These are phyloP conservation scores for Dichotomocladium elegans DNA, from an alignment of 371 early-diverging fungal species.

Conservation along the genomic window DNA sequence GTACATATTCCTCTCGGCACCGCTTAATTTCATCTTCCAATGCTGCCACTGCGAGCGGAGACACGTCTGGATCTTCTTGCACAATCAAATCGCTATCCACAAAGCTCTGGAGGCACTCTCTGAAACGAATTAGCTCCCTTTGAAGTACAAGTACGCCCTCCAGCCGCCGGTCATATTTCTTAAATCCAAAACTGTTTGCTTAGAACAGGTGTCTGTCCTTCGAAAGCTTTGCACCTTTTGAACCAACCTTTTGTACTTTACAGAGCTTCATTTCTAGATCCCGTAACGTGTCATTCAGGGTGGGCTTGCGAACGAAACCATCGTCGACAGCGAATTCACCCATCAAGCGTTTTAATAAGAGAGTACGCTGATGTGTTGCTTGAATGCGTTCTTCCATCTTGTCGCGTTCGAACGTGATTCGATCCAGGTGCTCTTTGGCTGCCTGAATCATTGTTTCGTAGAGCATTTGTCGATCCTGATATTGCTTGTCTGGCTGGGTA, in stretches of 20 bases:
- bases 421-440: slow-evolving; percentile 11
- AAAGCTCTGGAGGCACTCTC: slow-evolving; percentile 15
- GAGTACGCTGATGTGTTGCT: slow-evolving; percentile 1
- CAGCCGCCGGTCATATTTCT: slow-evolving; percentile 19
- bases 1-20: slow-evolving; percentile 35
- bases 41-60: slow-evolving; percentile 23
- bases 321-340: slow-evolving; percentile 14
- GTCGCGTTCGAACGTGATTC: slow-evolving; percentile 5
- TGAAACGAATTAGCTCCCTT: slow-evolving; percentile 1
- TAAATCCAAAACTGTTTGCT: too few relatives aligned
- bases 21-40: slow-evolving; percentile 38
- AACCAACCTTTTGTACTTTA: slow-evolving; percentile 12
- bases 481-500: slow-evolving; percentile 3
- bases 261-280: slow-evolving; percentile 7
- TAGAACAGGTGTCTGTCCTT: not conserved
- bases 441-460: slow-evolving; percentile 8
- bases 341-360: slow-evolving; percentile 12
- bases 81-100: slow-evolving; percentile 22
- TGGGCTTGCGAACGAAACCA: not conserved
- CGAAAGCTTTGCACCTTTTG: not conserved
- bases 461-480: slow-evolving; percentile 5
- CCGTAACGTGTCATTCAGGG: not conserved
- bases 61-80: slow-evolving; percentile 31
- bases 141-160: slow-evolving; percentile 14
- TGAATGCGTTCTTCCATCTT: slow-evolving; percentile 1